phyloP scores from a whole-genome alignment of 768 basidiomycete species.

The Scleroderma citrinum region DNA sequence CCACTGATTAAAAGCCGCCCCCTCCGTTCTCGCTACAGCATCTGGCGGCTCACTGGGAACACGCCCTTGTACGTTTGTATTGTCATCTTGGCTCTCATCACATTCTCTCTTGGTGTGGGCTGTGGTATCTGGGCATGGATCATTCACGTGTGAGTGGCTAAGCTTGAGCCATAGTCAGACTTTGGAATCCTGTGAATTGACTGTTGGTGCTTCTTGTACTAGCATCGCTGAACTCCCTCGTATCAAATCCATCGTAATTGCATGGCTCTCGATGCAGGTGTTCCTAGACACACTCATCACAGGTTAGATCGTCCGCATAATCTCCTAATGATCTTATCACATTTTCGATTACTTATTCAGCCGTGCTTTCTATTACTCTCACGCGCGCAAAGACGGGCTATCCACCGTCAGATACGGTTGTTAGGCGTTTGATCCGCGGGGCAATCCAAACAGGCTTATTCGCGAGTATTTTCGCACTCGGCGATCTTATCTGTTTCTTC shows the following conservation, averaged over 20 bases:
- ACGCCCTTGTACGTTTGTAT: conserved; percentile 27
- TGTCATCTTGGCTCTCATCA: conserved; percentile 28
- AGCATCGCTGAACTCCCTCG: conserved; percentile 39
- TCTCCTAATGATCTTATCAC: not conserved
- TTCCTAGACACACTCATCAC: conserved; percentile 38
- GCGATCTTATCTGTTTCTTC: conserved; percentile 37
- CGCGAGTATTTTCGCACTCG: conserved; percentile 43
- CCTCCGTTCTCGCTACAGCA: not conserved
- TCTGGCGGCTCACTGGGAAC: not conserved
- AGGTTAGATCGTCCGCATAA: conserved; percentile 18
- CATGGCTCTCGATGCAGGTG: conserved; percentile 42
- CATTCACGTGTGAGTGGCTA: conserved; percentile 31
- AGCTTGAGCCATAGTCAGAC: too few relatives aligned
- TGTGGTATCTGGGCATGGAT: conserved; percentile 40
- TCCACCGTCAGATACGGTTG: conserved; percentile 42
- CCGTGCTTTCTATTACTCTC: conserved; percentile 27
- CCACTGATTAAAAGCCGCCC: not conserved
- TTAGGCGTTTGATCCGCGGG: conserved; percentile 48
- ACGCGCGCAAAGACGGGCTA: conserved; percentile 41
- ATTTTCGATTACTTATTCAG: not conserved
- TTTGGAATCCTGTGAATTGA: not conserved
- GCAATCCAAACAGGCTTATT: conserved; percentile 50
- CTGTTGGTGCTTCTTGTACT: not conserved
- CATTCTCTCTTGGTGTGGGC: conserved; percentile 38
- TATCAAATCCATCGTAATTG: conserved; percentile 34